phyloP scores from a whole-genome alignment of 768 basidiomycete species.

The Suillus tomentosus region DNA sequence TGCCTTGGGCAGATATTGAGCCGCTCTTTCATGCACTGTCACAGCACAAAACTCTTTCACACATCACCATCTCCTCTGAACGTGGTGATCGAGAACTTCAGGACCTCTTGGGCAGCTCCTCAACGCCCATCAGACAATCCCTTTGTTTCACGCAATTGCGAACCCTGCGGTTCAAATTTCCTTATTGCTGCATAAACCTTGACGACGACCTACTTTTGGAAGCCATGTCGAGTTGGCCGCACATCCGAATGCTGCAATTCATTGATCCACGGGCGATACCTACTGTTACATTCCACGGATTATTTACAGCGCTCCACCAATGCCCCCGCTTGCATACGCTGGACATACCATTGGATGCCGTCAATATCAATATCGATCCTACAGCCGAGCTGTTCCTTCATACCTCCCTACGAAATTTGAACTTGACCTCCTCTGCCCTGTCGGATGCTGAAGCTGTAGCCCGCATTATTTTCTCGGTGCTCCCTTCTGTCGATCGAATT shows the following conservation, averaged over 20 bases:
- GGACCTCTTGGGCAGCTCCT: not conserved
- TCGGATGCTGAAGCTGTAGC: not conserved
- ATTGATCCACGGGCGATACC: not conserved
- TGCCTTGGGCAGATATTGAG: not conserved
- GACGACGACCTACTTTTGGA: not conserved
- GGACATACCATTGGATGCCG: not conserved
- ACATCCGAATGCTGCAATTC: not conserved
- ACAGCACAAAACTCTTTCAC: not conserved
- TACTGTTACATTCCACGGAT: not conserved
- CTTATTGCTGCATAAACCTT: not conserved
- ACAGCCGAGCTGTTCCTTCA: not conserved
- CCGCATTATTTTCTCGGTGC: not conserved
- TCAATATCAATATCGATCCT: not conserved
- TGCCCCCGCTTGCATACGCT: conserved; percentile 1
- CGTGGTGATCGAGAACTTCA: not conserved
- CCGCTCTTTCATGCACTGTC: not conserved
- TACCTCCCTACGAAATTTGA: not conserved
- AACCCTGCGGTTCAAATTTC: not conserved
- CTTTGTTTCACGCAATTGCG: conserved; percentile 1
- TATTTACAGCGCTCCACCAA: not conserved
- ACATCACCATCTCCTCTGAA: not conserved
- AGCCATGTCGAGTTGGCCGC: conserved; percentile 4
- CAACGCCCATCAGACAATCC: not conserved
- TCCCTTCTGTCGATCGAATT: not conserved
- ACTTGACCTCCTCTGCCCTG: not conserved